Percentiles rank a stretch among this genome's conserved stretches.
phyloP scores from a whole-genome alignment of 371 early-diverging fungal genomes.

The Mycotypha africana region DNA sequence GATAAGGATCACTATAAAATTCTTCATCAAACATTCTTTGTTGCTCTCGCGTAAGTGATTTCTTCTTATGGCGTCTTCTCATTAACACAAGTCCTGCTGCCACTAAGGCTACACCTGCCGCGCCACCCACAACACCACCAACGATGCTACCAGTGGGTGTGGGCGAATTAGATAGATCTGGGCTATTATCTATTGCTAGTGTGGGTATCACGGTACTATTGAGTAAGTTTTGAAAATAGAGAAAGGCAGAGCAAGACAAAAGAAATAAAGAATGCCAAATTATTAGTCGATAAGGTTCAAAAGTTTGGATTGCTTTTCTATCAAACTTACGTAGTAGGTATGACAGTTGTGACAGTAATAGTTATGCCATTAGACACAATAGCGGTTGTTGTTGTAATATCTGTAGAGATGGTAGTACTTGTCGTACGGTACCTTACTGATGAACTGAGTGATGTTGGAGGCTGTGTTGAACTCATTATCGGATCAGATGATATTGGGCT shows the following conservation, averaged over 20 bases:
- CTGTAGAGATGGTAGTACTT: slow-evolving; percentile 16
- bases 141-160: slow-evolving; percentile 12
- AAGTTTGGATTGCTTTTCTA: background rate
- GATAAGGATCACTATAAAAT: slow-evolving; percentile 22
- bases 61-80: slow-evolving; percentile 9
- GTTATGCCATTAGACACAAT: slow-evolving; percentile 23
- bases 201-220: slow-evolving; percentile 27
- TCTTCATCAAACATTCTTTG: slow-evolving; percentile 21
- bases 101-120: slow-evolving; percentile 24
- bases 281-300: no score
- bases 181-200: slow-evolving; percentile 10
- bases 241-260: background rate
- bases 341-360: slow-evolving; percentile 19
- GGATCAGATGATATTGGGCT: no score
- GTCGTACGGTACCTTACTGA: slow-evolving; percentile 6
- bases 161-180: no score
- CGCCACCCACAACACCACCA: slow-evolving; percentile 25
- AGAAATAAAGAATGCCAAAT: no score
- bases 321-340: slow-evolving; percentile 27
- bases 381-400: slow-evolving; percentile 15
- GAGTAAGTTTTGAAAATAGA: background rate
- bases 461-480: slow-evolving; percentile 2
- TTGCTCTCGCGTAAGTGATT: slow-evolving; percentile 7
- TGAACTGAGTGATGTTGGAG: background rate
- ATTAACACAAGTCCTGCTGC: slow-evolving; percentile 16